phyloP scores from a whole-genome alignment of 2,329 filamentous ascomycete species.

The Paramyrothecium sp. region DNA sequence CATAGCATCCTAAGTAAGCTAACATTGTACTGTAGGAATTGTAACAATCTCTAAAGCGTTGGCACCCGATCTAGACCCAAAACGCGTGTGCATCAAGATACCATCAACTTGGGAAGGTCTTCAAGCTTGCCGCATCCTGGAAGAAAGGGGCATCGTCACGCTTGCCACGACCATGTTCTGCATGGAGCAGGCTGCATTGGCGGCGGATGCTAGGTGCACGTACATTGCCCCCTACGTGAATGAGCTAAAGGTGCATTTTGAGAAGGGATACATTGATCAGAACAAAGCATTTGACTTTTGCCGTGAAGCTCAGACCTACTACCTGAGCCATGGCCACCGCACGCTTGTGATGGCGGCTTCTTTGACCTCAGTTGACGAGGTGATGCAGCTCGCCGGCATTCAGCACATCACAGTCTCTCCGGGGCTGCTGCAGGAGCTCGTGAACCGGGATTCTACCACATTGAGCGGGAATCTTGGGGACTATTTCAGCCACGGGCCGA shows the following conservation, averaged over 20 bases:
- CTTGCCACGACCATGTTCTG: conserved; percentile 64
- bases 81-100: conserved; percentile 61
- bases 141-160: conserved; percentile 53
- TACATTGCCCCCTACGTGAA: conserved; percentile 68
- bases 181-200: conserved; percentile 57
- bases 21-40: conserved; percentile 38
- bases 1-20: background rate
- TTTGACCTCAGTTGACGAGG: conserved; percentile 55
- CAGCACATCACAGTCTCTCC: conserved; percentile 60
- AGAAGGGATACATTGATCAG: conserved; percentile 45
- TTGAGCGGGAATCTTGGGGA: conserved; percentile 27
- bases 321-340: conserved; percentile 33
- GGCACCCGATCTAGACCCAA: conserved; percentile 32
- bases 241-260: conserved; percentile 62
- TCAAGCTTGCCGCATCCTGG: conserved; percentile 54
- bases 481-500: conserved; percentile 25
- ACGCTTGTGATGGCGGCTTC: conserved; percentile 57
- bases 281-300: conserved; percentile 50
- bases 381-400: conserved; percentile 56
- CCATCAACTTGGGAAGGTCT: conserved; percentile 63
- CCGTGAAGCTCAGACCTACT: conserved; percentile 51
- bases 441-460: conserved; percentile 28
- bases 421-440: conserved; percentile 45
- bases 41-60: conserved; percentile 20
- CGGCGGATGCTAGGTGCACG: conserved; percentile 54